Base-by-base conservation (phyloP, 306 rosid genomes). In the Quillaja saponaria region DNA sequence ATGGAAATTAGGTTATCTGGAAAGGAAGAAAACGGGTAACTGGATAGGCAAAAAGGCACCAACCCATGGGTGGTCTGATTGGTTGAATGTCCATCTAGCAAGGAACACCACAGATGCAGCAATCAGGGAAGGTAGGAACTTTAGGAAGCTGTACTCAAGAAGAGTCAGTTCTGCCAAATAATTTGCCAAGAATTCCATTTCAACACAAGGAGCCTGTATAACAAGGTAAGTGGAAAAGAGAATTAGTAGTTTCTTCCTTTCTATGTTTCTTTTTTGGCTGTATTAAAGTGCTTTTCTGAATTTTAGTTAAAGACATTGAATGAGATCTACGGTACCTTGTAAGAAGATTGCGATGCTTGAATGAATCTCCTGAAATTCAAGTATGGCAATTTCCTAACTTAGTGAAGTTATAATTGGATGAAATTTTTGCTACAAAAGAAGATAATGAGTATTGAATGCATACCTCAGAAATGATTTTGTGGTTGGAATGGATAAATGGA, bases 81-180 rank as follows among this genome's bases (percentile, higher is more conserved):
- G 85, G 71, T 78, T 58, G 56, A 88, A 86, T 13, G 88, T 85
- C 97, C 97, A 91, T 84, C 81, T 91, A 31, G 97, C 96, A 28
- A 91, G 94, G 81, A 88, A 88, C 13, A 91, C 87, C 49, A 85
- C 91, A 34, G 97, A 86, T 54, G 95, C 96, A 56, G 97, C 97
- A 46, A 85, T 60, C 19, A 76, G 79, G 61, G 96, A 91, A 56
- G 97, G 96, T 63, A 85, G 81, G 77, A 83, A 87, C 59, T 77
- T 82, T 47, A 91, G 69, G 79, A 85, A 88, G 73, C 78, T 71
- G 76, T 88, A 84, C 55, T 87, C 90, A 16, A 76, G 80, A 41
- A 91, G 89, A 59, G 91, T 79, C 77, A 91, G 82, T 74, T 91
- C 96, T 17, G 91, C 86, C 65, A 87, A 81, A 75, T 84, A 91